Base-by-base conservation (phyloP, 768 basidiomycete genomes). In the Russula dissimulans region DNA sequence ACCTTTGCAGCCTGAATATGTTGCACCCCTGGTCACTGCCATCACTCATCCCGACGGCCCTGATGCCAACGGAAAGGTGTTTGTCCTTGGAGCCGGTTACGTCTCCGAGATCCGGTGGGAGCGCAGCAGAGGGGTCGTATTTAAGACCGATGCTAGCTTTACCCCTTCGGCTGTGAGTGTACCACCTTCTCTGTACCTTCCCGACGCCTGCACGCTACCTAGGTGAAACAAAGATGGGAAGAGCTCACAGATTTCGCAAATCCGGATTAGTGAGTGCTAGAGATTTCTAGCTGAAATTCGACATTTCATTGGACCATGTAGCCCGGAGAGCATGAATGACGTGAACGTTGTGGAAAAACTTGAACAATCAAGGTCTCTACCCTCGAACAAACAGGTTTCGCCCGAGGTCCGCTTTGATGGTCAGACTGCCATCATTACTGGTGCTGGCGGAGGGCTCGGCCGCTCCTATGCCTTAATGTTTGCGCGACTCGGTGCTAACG, bases 21-120 rank as follows among this genome's bases (percentile, higher is more conserved):
- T 99, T 52, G 93, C 92, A 1, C 95, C 97, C 1, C 84, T 98
- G 65, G 94, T 98, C 36, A 86, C 80, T 11, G 92, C 89, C 9
- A 79, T 98, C 15, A 87, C 84, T 60, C 91, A 95, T 61, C 91
- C 91, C 14, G 83, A 94, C 57, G 89, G 85, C 2, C 83, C 84
- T 15, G 85, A 90, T 60, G 86, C 85, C 0, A 84, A 80, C 31
- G 92, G 92, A 36, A 85, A 81, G 69, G 80, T 95, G 17, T 98
- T 93, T 65, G 95, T 98, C 73, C 80, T 94, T 41, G 97, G 95
- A 38, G 97, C 90, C 49, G 95, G 95, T 4, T 98, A 86, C 70
- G 76, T 92, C 56, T 89, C 91, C 9, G 91, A 97, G 72, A 79
- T 97, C 58, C 82, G 97, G 58, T 97, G 93, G 91, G 91, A 98